Percentiles rank a stretch among this genome's conserved stretches.
Evolutionary conservation across 169 alveolate species (phyloP).

Genomic region (Plasmodium yoelii): DNA sequence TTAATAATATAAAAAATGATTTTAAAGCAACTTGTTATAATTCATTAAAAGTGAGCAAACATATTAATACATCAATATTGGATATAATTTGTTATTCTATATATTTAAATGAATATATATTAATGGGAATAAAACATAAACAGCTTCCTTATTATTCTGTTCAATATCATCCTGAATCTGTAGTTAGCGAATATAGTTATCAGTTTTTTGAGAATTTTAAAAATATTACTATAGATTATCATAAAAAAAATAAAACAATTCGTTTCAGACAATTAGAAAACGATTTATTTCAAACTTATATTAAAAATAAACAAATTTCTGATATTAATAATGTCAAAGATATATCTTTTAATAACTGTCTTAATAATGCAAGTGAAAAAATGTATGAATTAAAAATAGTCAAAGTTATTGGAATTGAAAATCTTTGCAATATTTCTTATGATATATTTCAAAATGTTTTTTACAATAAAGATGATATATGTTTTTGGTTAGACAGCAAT

Average conservation of each 20-base stretch:
- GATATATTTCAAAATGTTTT: constrained; percentile 27
- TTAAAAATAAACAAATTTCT: background rate
- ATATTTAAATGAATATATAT: constrained; percentile 32
- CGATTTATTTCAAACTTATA: background rate
- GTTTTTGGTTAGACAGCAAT: constrained; percentile 62
- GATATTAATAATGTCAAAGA: background rate
- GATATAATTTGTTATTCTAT: constrained; percentile 44
- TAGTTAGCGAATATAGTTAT: constrained; percentile 75
- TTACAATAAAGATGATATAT: constrained; percentile 13
- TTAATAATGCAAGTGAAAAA: too few species aligned
- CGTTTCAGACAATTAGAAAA: background rate
- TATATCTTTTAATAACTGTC: background rate
- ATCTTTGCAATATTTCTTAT: constrained; percentile 13
- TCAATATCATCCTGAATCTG: constrained; percentile 83
- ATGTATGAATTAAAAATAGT: constrained; percentile 22
- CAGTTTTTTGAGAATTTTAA: constrained; percentile 49
- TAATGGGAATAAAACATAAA: constrained; percentile 80
- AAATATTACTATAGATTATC: constrained; percentile 20
- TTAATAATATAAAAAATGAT: constrained; percentile 23
- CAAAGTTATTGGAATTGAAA: constrained; percentile 13
- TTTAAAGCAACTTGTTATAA: constrained; percentile 44
- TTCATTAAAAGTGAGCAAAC: constrained; percentile 41
- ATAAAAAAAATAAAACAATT: background rate
- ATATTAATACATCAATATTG: background rate
- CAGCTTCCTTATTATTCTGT: constrained; percentile 78